A percentile compares a stretch with the other conserved stretches of the same genome.
phyloP scores from a whole-genome alignment of 768 basidiomycete genomes.

The Termitomyces sp. region DNA sequence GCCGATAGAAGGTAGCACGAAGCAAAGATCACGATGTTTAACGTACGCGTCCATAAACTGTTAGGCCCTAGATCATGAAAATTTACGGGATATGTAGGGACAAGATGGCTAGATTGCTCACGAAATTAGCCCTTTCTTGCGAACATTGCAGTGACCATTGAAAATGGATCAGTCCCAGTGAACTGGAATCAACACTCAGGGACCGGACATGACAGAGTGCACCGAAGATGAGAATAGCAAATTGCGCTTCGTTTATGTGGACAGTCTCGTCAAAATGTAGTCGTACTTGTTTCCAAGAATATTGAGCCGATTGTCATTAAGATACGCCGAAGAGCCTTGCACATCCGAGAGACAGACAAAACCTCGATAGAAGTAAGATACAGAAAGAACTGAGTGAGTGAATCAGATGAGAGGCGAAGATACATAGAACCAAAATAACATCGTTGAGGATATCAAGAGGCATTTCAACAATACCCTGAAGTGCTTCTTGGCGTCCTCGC shows the following conservation, averaged over 20 bases:
- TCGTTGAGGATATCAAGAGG: no score
- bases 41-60: no score
- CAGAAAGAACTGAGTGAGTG: conserved; percentile 24
- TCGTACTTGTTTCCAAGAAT: conserved; percentile 5
- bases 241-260: conserved; percentile 6
- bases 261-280: background rate
- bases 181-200: no score
- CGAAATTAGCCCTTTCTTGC: background rate
- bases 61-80: background rate
- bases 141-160: conserved; percentile 10
- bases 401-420: no score
- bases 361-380: conserved; percentile 30
- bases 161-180: background rate
- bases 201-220: conserved; percentile 3
- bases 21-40: background rate
- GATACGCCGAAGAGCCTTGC: conserved; percentile 22
- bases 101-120: background rate
- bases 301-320: conserved; percentile 12
- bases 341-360: conserved; percentile 29
- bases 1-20: background rate
- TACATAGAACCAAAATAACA: no score
- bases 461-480: no score
- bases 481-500: background rate
- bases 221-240: background rate
- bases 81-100: background rate